phyloP scores from a whole-genome alignment of 768 basidiomycete species.

The Leccinum fibrillosum region DNA sequence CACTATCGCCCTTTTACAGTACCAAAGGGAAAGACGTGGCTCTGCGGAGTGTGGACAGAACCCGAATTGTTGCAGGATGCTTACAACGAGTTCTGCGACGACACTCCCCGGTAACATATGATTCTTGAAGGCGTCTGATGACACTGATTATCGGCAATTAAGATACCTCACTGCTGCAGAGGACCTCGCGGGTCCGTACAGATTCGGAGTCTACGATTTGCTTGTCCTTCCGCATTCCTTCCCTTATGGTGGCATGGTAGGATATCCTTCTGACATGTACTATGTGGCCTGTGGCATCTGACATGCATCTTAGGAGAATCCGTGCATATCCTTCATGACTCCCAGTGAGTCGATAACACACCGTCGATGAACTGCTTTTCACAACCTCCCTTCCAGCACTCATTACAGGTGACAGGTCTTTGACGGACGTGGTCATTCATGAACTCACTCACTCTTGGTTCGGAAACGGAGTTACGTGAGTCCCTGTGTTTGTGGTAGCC shows the following conservation, averaged over 20 bases:
- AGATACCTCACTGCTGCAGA: slow-evolving; percentile 78
- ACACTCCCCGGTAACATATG: slow-evolving; percentile 61
- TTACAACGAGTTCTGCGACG: slow-evolving; percentile 86
- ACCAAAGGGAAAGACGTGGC: slow-evolving; percentile 68
- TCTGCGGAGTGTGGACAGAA: slow-evolving; percentile 87
- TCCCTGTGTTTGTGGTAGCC: slow-evolving; percentile 10
- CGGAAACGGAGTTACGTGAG: slow-evolving; percentile 83
- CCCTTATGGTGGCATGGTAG: slow-evolving; percentile 88
- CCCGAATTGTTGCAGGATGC: slow-evolving; percentile 74
- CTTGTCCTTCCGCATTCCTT: slow-evolving; percentile 89
- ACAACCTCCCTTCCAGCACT: slow-evolving; percentile 46
- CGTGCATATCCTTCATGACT: slow-evolving; percentile 83
- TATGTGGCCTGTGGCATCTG: background rate
- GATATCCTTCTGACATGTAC: background rate
- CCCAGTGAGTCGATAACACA: slow-evolving; percentile 53
- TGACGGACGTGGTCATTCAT: slow-evolving; percentile 89
- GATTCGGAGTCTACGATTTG: slow-evolving; percentile 86
- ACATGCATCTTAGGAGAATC: slow-evolving; percentile 64
- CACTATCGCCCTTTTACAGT: slow-evolving; percentile 64
- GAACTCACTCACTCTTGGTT: slow-evolving; percentile 89
- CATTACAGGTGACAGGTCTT: slow-evolving; percentile 79
- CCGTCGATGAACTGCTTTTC: background rate
- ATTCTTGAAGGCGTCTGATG: too few species aligned
- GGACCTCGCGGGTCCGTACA: slow-evolving; percentile 68
- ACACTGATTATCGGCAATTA: background rate